A percentile compares a stretch with the other conserved stretches of the same genome.
Conservation (phyloP, 768 basidiomycete genomes). For the Rhizopogon rudus region DNA sequence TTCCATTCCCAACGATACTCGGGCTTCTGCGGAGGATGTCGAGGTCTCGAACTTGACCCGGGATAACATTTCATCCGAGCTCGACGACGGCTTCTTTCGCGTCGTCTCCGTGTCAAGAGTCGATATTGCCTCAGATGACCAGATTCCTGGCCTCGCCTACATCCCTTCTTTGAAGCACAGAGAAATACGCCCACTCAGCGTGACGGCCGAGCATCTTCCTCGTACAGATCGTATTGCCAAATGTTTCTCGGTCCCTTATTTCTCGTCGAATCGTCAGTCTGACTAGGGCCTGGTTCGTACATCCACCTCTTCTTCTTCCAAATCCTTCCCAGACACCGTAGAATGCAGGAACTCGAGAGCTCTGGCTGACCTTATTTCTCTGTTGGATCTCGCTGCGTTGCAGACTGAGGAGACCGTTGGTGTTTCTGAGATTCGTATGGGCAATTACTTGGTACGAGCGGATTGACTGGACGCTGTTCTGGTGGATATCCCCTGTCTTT, state of each 20-base stretch:
- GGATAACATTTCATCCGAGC: neutral
- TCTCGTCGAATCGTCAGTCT: neutral
- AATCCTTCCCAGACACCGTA: conserved; percentile 13
- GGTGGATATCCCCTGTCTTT: neutral
- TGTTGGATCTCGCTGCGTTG: conserved; percentile 23
- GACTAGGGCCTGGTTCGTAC: conserved; percentile 10
- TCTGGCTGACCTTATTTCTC: conserved; percentile 21
- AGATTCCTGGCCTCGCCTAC: neutral
- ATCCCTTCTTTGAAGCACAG: neutral
- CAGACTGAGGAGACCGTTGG: neutral
- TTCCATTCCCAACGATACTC: neutral
- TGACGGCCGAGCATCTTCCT: neutral
- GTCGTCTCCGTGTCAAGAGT: neutral
- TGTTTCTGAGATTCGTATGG: neutral
- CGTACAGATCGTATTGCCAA: neutral
- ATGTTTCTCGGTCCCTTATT: neutral
- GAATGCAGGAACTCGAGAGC: conserved; percentile 19
- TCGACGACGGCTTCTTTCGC: neutral
- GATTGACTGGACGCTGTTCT: neutral
- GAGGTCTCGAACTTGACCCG: too few species aligned
- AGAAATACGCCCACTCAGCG: neutral
- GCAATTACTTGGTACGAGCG: neutral
- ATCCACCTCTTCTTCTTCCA: conserved; percentile 20
- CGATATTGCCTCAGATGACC: neutral
- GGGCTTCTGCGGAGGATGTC: neutral